Base-by-base conservation (phyloP, 2,329 filamentous ascomycete species). In the Colletotrichum trifolii region DNA sequence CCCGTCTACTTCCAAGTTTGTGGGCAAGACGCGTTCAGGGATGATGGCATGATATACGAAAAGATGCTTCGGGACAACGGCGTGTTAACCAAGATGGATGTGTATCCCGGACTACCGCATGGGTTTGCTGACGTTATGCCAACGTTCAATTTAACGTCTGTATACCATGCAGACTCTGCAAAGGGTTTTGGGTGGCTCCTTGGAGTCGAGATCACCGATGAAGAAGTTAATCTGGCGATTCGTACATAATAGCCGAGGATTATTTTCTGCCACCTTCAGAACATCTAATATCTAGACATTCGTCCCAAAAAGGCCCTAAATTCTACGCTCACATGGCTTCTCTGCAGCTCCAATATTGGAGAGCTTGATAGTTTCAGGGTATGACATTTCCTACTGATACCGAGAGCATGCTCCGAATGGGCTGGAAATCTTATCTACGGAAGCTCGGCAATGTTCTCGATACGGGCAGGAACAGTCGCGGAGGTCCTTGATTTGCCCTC, bases 41-140 rank as follows among this genome's bases (percentile, higher is more conserved):
- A 85, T 49, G 83, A 85, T 67, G 81, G 77, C 2, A 72, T 85
- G 39, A 69, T 85, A 6, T 80, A 83, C 47, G 81, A 83, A 66
- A 69, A 78, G 45, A 33, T 60, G 2, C 54, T 67, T 8, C n/a
- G 9, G 13, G 60, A 60, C 9, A n/a, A 57, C 5, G 54, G 50
- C 4, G 55, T 57, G 8, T 38, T 50, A 9, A 67, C 54, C 6
- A 63, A 48, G 46, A 59, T 64, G n/a, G 40, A 64, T 8, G 42
- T 64, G 2, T 67, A 67, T 15, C 38, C 54, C 1, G 64, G 64
- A 1, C 25, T 67, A 13, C 60, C 64, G 2, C 64, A 67, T 34
- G 64, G 64, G 11, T 56, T 67, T 42, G 50, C 59, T 11, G 59
- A 61, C 11, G 8, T 61, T 33, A 17, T 56, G 9, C 52, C 59